These are phyloP conservation scores for Cyberlindnera euphorbiiphila DNA, from an alignment of 805 yeast genomes.

Conservation along the genomic window DNA sequence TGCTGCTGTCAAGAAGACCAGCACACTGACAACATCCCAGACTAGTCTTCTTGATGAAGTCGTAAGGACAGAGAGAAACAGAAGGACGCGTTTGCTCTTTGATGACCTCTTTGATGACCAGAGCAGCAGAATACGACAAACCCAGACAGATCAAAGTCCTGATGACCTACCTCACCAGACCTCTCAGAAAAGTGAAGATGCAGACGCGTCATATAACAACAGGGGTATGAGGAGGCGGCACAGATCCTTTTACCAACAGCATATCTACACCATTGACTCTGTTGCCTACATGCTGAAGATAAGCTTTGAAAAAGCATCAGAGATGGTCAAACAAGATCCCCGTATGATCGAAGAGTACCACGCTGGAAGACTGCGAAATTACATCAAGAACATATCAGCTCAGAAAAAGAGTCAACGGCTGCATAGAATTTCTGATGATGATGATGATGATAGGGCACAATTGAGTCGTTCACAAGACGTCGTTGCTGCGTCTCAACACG, in stretches of 20 bases:
- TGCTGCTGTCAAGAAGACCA: conserved; percentile 4
- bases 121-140: not conserved
- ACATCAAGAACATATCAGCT: conserved; percentile 4
- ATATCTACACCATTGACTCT: conserved; percentile 26
- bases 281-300: conserved; percentile 21
- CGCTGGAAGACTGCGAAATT: conserved; percentile 22
- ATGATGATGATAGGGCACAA: no score
- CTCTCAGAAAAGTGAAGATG: no score
- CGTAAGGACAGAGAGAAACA: not conserved
- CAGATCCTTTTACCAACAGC: conserved; percentile 24
- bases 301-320: conserved; percentile 19
- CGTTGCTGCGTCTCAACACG: not conserved
- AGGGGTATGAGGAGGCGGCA: conserved; percentile 19
- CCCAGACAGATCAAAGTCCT: no score
- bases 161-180: not conserved
- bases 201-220: conserved; percentile 3
- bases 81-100: conserved; percentile 1
- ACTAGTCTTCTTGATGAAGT: not conserved
- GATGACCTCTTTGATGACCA: conserved; percentile 11
- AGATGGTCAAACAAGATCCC: conserved; percentile 21
- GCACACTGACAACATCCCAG: not conserved
- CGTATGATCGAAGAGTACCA: conserved; percentile 28
- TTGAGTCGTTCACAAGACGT: not conserved
- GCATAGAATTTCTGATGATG: no score
- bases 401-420: not conserved